Base-by-base conservation (phyloP, 2,329 filamentous ascomycete species). In the Paecilomyces fulvus region DNA sequence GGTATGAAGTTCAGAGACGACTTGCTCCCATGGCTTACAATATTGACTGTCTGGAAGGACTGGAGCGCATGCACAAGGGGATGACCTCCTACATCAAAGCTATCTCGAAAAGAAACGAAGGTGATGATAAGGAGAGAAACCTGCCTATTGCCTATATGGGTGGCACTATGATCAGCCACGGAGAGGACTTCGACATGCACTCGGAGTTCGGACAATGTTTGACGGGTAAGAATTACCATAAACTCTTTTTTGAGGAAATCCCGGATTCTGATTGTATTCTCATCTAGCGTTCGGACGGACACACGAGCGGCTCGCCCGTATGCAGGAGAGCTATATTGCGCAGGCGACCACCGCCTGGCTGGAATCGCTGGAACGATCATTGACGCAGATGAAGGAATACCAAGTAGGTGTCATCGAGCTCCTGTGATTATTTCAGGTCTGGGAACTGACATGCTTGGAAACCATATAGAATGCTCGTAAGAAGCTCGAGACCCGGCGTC, bases 381-480 rank as follows among this genome's bases (percentile, higher is more conserved):
- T 96, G 54, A 86, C 90, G 33, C 94, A 96, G 81, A 92, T 97
- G 90, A 96, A 95, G 72, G 94, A 97, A 69, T 97, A 96, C 66
- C 91, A 96, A 81, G 89, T 92, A 80, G 55, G 81, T 70, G 20
- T 30, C 9, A 7, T 17, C 30, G 12, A 20, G 4, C 10, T 8
- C 1, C 11, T 28, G 30, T 14, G 5, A 21, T 23, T 28, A 14
- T 23, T 28, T 9, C 28, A 14, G 50, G 65, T 57, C 48, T 30
- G 10, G 46, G 56, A 50, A 58, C 51, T 37, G 31, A 33, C 21
- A 46, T 49, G 53, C 53, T 51, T 14, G n/a, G 37, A 17, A 17
- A 43, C 25, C 2, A 33, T 59, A 51, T 57, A 87, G 87, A 80
- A 83, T 62, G 84, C 92, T 53, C 88, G 92, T 68, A 96, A 94